phyloP scores from a whole-genome alignment of 2,329 filamentous ascomycete species.

The Fusarium pininemorale region DNA sequence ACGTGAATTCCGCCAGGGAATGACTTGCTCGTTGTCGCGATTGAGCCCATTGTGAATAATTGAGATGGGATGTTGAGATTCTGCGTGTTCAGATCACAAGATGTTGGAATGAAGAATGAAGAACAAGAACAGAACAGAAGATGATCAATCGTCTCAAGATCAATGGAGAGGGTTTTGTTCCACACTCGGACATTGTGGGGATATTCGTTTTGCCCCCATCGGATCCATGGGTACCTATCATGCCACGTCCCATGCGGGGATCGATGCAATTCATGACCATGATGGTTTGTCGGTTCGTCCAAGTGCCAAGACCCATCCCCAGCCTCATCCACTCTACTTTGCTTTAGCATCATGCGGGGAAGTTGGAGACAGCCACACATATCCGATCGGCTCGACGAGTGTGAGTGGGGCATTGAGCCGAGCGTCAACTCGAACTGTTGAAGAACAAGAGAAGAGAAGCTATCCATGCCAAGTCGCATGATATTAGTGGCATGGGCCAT shows the following conservation, averaged over 20 bases:
- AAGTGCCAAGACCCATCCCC: not conserved
- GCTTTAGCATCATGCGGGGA: slow-evolving; percentile 36
- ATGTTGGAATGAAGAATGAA: not conserved
- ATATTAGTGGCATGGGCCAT: slow-evolving; percentile 1
- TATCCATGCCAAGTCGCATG: slow-evolving; percentile 11
- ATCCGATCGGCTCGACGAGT: slow-evolving; percentile 42
- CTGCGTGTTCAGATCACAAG: not conserved
- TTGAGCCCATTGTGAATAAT: slow-evolving; percentile 41
- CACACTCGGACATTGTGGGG: slow-evolving; percentile 17
- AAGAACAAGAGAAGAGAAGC: not conserved
- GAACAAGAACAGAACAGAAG: not conserved
- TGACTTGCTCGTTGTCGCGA: slow-evolving; percentile 42
- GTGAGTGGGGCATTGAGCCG: slow-evolving; percentile 41
- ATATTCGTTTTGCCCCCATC: slow-evolving; percentile 11
- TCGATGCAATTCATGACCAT: not conserved
- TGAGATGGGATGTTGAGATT: not conserved
- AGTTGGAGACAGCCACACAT: slow-evolving; percentile 37
- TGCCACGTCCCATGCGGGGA: slow-evolving; percentile 25
- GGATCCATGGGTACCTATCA: slow-evolving; percentile 8
- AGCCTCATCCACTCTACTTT: slow-evolving; percentile 8
- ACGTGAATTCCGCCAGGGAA: slow-evolving; percentile 64
- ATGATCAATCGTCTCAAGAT: slow-evolving; percentile 12
- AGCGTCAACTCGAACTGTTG: slow-evolving; percentile 1
- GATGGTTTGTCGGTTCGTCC: slow-evolving; percentile 3
- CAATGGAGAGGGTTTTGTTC: slow-evolving; percentile 15